Percentiles rank a stretch among this genome's conserved stretches.
These are phyloP conservation scores for Paraurostyla sp. DNA, from an alignment of 73 alveolate genomes.

Conservation along the genomic window DNA sequence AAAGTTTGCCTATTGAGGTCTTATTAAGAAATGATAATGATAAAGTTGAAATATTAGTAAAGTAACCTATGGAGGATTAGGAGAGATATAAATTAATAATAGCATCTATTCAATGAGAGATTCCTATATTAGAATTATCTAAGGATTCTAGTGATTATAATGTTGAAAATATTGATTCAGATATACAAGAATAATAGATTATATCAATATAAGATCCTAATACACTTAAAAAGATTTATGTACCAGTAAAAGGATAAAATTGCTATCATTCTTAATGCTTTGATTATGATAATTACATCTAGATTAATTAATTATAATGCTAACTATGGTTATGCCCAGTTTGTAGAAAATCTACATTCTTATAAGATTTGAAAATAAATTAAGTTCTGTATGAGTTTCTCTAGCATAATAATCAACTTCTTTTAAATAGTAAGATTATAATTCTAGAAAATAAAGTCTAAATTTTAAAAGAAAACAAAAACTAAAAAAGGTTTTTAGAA, in stretches of 20 bases:
- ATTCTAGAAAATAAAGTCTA: not conserved
- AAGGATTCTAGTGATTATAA: too few species aligned
- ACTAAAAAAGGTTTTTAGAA: too few species aligned
- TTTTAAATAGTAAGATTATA: not conserved
- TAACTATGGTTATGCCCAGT: constrained; percentile 30
- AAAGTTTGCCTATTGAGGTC: not conserved
- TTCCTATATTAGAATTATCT: not conserved
- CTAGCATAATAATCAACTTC: not conserved
- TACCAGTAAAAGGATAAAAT: constrained; percentile 24
- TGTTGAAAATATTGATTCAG: not conserved
- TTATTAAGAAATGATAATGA: not conserved
- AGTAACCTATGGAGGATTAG: not conserved
- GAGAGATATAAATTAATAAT: not conserved
- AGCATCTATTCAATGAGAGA: not conserved
- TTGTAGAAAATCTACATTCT: not conserved
- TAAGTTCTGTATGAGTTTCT: not conserved
- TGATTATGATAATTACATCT: constrained; percentile 9
- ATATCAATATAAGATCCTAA: not conserved
- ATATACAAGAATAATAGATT: not conserved
- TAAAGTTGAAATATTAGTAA: not conserved
- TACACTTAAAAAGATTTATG: not conserved
- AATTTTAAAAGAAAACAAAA: not conserved
- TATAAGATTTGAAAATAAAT: not conserved
- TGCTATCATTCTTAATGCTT: constrained; percentile 31
- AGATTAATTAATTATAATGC: not conserved